Conservation (phyloP, 1,284 basidiomycete genomes). For the Cutaneotrichosporon sp. region DNA sequence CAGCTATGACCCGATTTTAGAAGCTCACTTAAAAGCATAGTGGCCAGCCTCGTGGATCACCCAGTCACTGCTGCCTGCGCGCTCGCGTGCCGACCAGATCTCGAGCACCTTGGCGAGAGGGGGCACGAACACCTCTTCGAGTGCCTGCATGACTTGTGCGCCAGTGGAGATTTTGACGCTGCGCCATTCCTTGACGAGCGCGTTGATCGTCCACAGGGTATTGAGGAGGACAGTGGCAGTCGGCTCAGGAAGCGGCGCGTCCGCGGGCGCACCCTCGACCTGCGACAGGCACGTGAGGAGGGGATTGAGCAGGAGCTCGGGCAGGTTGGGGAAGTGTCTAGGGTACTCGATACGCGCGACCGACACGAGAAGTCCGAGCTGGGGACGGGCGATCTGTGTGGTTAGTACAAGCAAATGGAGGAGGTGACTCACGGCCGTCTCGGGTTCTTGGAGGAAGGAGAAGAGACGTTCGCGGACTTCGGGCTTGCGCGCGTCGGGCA, state of each 20-base stretch:
- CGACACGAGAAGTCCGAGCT: constrained; percentile 41
- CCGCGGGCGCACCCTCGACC: constrained; percentile 15
- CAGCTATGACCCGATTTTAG: background rate
- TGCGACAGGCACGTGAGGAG: constrained; percentile 35
- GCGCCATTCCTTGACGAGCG: constrained; percentile 48
- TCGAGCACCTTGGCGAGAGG: constrained; percentile 36
- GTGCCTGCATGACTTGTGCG: constrained; percentile 37
- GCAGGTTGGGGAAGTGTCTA: constrained; percentile 34
- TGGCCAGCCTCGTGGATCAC: constrained; percentile 42
- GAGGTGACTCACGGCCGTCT: constrained; percentile 26
- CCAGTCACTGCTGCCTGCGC: constrained; percentile 34
- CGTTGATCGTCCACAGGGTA: constrained; percentile 48
- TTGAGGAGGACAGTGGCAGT: constrained; percentile 43
- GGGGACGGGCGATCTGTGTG: constrained; percentile 44
- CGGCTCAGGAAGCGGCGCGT: constrained; percentile 20
- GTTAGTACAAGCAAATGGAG: background rate
- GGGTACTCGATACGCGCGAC: constrained; percentile 46
- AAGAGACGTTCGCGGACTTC: constrained; percentile 42
- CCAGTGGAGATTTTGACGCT: constrained; percentile 44
- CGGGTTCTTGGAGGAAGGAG: constrained; percentile 44
- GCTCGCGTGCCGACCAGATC: constrained; percentile 33
- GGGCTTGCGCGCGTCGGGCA: constrained; percentile 43
- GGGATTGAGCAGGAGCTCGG: constrained; percentile 36
- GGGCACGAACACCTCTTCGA: constrained; percentile 34
- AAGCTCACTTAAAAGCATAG: constrained; percentile 47